phyloP scores from a whole-genome alignment of 805 yeast species.

The Saturnispora sekii region DNA sequence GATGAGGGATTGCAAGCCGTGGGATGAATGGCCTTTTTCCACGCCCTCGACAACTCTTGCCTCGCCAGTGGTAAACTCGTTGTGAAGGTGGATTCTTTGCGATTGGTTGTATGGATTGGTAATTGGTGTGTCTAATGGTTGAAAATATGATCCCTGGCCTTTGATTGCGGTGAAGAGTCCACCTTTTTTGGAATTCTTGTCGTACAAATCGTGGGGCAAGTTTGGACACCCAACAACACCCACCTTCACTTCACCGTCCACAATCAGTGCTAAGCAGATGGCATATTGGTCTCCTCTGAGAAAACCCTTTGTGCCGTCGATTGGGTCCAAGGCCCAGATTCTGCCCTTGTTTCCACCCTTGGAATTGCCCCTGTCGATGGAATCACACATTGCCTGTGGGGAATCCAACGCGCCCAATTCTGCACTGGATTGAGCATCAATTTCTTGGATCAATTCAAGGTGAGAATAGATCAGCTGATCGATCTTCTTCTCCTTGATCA shows the following conservation, averaged over 20 bases:
- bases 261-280: constrained; percentile 84
- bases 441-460: constrained; percentile 42
- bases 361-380: constrained; percentile 74
- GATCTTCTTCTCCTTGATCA: constrained; percentile 47
- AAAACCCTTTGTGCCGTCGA: constrained; percentile 97
- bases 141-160: constrained; percentile 59
- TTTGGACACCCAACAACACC: constrained; percentile 98
- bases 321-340: constrained; percentile 96
- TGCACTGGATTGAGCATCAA: constrained; percentile 27
- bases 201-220: constrained; percentile 43
- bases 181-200: constrained; percentile 40
- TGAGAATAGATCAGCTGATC: constrained; percentile 49
- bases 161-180: constrained; percentile 64
- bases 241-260: constrained; percentile 71
- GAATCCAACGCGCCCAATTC: constrained; percentile 35
- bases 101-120: constrained; percentile 29
- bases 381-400: constrained; percentile 42
- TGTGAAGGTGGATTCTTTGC: constrained; percentile 41
- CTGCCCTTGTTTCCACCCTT: constrained; percentile 73
- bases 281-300: constrained; percentile 95
- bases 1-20: constrained; percentile 70
- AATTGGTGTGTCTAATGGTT: constrained; percentile 29
- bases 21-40: constrained; percentile 91
- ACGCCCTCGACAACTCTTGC: constrained; percentile 85
- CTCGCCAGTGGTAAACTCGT: constrained; percentile 33